Evolutionary conservation across 2,329 filamentous ascomycete genomes (phyloP).

Genomic region (Seiridium cupressi): DNA sequence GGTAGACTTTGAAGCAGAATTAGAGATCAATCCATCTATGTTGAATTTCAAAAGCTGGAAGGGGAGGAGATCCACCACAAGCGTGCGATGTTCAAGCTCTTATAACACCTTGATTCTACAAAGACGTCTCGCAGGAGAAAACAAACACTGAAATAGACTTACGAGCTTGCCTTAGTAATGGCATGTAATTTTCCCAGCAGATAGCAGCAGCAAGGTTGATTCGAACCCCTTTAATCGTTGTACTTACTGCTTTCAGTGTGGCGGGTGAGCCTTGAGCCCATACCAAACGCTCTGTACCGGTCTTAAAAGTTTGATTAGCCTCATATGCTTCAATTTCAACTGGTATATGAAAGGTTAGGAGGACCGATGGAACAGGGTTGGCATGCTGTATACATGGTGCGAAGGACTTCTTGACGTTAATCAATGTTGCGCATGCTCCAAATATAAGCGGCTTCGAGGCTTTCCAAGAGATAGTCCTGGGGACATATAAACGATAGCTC

Average conservation of each 20-base stretch:
- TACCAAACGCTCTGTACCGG: slow-evolving; percentile 76
- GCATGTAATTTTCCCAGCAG: slow-evolving; percentile 91
- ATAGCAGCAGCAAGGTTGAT: slow-evolving; percentile 84
- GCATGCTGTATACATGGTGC: no score
- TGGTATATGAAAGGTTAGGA: no score
- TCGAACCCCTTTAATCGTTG: slow-evolving; percentile 73
- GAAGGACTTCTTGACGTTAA: no score
- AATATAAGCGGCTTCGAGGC: background rate
- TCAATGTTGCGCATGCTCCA: background rate
- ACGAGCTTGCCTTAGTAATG: background rate
- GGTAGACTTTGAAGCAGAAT: slow-evolving; percentile 55
- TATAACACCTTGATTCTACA: no score
- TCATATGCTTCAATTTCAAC: no score
- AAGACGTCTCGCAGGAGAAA: no score
- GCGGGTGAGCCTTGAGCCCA: slow-evolving; percentile 85
- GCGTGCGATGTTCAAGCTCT: no score
- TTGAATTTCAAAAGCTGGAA: background rate
- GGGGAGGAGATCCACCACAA: background rate
- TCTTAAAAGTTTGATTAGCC: slow-evolving; percentile 39
- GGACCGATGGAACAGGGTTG: no score
- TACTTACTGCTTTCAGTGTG: slow-evolving; percentile 76
- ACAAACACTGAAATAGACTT: background rate
- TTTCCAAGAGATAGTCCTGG: background rate
- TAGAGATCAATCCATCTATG: slow-evolving; percentile 52
- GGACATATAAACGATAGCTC: background rate